Conservation (phyloP, 192 early-diverging fungal genomes). For the Obelidium mucronatum region DNA sequence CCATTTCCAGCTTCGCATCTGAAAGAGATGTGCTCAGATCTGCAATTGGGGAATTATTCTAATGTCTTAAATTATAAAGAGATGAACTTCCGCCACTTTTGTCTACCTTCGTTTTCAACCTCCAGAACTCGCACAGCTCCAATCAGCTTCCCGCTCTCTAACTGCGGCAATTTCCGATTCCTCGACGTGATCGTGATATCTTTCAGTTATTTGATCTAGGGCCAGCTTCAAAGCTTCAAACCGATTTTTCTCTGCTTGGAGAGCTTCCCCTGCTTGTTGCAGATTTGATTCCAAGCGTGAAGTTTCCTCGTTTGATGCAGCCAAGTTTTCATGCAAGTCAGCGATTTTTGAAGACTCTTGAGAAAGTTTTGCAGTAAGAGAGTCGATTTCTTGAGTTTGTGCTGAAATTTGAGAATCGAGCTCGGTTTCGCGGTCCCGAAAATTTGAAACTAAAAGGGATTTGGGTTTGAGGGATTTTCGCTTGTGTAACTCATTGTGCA, state of each 20-base stretch:
- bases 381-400: not conserved
- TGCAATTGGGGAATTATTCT: too few species aligned
- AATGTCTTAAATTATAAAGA: too few species aligned
- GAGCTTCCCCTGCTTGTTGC: not conserved
- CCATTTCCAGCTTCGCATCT: slow-evolving; percentile 26
- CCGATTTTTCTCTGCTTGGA: not conserved
- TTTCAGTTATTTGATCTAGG: slow-evolving; percentile 46
- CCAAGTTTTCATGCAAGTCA: slow-evolving; percentile 32
- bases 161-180: slow-evolving; percentile 39
- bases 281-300: slow-evolving; percentile 34
- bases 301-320: slow-evolving; percentile 27
- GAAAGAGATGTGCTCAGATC: not conserved
- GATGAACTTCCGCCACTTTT: not conserved
- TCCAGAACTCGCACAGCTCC: slow-evolving; percentile 40
- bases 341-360: not conserved
- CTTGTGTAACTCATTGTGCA: too few species aligned
- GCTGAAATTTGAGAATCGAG: not conserved
- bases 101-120: slow-evolving; percentile 45
- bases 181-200: slow-evolving; percentile 48
- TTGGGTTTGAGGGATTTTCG: not conserved
- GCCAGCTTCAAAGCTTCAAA: slow-evolving; percentile 36
- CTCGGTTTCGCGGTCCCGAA: not conserved
- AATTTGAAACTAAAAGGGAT: not conserved
- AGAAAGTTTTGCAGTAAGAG: slow-evolving; percentile 17
- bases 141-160: slow-evolving; percentile 50